Percentiles rank a stretch among this genome's conserved stretches.
Conservation (phyloP, 1,139 yeast species). For the Pichia sp. region DNA sequence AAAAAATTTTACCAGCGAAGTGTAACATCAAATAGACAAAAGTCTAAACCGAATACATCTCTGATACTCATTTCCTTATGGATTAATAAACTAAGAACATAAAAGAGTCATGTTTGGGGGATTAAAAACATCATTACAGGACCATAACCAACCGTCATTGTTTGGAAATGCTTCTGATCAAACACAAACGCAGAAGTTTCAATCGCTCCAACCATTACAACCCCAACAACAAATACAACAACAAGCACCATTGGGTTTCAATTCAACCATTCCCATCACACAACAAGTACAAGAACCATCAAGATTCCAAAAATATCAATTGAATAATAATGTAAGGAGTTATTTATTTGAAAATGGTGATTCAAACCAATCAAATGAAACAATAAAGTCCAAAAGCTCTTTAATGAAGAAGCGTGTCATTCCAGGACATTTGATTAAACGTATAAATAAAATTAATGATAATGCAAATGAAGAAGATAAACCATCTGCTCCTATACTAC, state of each 20-base stretch:
- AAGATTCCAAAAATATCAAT: conserved; percentile 19
- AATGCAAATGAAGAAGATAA: conserved; percentile 13
- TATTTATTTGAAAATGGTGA: conserved; percentile 1
- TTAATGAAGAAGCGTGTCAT: conserved; percentile 39
- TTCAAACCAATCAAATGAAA: conserved; percentile 23
- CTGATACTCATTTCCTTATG: too few species aligned
- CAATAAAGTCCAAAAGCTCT: conserved; percentile 23
- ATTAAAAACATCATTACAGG: neutral
- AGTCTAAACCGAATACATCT: too few species aligned
- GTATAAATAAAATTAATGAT: conserved; percentile 29
- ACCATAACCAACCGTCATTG: neutral
- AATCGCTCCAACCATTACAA: conserved; percentile 8
- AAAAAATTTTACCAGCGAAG: too few species aligned
- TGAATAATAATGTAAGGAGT: conserved; percentile 7
- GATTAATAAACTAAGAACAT: too few species aligned
- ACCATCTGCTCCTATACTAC: conserved; percentile 21
- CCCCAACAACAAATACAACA: conserved; percentile 10
- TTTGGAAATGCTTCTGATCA: conserved; percentile 1
- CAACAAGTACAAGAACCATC: conserved; percentile 13
- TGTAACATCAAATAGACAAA: too few species aligned
- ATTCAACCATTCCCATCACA: neutral
- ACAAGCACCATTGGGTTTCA: conserved; percentile 2
- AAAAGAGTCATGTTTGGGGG: conserved; percentile 4
- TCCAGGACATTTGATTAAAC: conserved; percentile 44
- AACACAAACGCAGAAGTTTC: conserved; percentile 1